Evolutionary conservation across 306 rosid species (phyloP).

Genomic region (Sphenostylis stenocarpa): DNA sequence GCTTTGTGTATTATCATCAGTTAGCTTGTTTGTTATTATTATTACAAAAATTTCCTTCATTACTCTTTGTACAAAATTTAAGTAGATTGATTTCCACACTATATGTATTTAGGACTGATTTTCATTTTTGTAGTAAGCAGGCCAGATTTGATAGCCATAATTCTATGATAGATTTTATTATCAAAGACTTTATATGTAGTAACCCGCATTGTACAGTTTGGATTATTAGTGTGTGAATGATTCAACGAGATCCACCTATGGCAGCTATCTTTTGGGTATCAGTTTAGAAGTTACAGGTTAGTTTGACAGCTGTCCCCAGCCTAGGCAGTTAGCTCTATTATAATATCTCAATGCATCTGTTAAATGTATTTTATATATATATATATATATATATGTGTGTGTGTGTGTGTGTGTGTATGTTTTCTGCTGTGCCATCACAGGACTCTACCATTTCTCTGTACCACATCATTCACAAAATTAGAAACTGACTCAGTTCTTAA

Average conservation of each 20-base stretch:
- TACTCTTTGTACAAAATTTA: not conserved
- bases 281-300: not conserved
- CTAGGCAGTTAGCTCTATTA: not conserved
- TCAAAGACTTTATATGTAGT: not conserved
- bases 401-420: too few species aligned
- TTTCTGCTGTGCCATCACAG: too few species aligned
- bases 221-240: not conserved
- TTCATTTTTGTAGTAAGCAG: not conserved
- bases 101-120: not conserved
- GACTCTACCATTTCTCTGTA: too few species aligned
- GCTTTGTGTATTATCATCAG: not conserved
- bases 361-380: too few species aligned
- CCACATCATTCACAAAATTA: not conserved
- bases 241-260: too few species aligned
- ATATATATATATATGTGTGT: too few species aligned
- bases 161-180: not conserved
- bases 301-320: not conserved
- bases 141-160: not conserved
- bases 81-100: not conserved
- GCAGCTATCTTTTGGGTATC: not conserved
- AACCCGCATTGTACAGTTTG: not conserved
- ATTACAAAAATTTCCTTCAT: not conserved
- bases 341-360: not conserved
- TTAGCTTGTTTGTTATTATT: not conserved
- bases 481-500: not conserved